Evolutionary conservation across 2,329 filamentous ascomycete species (phyloP).

Genomic region (Botrytis porri): DNA sequence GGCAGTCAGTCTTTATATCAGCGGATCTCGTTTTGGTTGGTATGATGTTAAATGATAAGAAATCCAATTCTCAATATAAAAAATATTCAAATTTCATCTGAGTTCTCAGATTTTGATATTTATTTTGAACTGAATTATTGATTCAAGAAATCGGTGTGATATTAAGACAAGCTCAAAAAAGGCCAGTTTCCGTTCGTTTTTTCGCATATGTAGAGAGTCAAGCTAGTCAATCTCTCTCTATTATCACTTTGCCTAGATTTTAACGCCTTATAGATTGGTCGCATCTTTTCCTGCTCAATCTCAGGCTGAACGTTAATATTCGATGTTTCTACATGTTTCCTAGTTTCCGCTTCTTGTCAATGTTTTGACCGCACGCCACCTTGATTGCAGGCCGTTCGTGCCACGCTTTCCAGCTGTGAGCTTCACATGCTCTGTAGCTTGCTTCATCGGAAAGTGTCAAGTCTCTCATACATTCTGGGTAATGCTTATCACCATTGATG

Average conservation of each 20-base stretch:
- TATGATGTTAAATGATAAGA: too few relatives aligned
- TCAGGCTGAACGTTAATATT: background rate
- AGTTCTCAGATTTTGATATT: too few relatives aligned
- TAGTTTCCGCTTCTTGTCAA: background rate
- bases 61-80: too few relatives aligned
- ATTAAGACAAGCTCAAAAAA: too few relatives aligned
- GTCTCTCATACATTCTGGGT: background rate
- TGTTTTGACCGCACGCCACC: background rate
- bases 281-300: background rate
- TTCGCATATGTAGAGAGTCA: too few relatives aligned
- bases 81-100: too few relatives aligned
- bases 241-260: background rate
- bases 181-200: too few relatives aligned
- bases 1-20: background rate
- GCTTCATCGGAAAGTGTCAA: background rate
- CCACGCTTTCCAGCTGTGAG: background rate
- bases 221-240: background rate
- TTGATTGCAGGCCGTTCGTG: background rate
- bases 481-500: background rate
- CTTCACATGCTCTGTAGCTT: background rate
- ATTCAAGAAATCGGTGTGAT: too few relatives aligned
- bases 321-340: background rate
- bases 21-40: too few relatives aligned
- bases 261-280: background rate
- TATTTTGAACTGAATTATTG: too few relatives aligned